A percentile compares a stretch with the other conserved stretches of the same genome.
Evolutionary conservation across 2,329 filamentous ascomycete species (phyloP).

Genomic region (Sporothrix mexicana): DNA sequence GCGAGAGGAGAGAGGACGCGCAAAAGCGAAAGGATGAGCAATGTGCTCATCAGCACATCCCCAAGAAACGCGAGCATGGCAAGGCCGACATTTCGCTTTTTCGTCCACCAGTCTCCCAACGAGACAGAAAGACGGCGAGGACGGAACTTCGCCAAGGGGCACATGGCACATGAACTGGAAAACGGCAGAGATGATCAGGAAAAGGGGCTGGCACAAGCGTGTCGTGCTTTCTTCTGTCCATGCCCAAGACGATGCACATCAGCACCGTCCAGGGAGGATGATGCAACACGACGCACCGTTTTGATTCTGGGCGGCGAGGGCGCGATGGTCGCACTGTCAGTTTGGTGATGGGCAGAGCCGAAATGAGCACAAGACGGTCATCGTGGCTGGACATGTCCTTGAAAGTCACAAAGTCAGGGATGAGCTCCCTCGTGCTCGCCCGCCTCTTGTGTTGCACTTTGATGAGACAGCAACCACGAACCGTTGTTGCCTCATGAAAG

Average conservation of each 20-base stretch:
- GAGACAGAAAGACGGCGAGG: background rate
- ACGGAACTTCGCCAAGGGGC: background rate
- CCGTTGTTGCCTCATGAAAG: background rate
- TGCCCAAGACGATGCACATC: background rate
- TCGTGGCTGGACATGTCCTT: background rate
- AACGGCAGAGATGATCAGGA: background rate
- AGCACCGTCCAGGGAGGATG: background rate
- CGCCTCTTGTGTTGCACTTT: background rate
- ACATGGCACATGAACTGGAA: background rate
- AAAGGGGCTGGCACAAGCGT: slow-evolving; percentile 16
- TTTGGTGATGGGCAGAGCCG: background rate
- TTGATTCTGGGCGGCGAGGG: background rate
- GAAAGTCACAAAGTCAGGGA: background rate
- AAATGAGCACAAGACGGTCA: background rate
- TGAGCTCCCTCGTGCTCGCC: background rate
- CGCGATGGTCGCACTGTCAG: background rate
- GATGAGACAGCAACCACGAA: background rate
- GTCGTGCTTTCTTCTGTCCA: background rate
- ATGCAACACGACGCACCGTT: slow-evolving; percentile 9
- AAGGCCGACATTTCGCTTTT: background rate
- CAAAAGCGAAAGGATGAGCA: background rate
- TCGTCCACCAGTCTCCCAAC: background rate
- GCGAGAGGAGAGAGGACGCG: background rate
- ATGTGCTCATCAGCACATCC: slow-evolving; percentile 1
- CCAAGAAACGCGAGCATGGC: background rate